phyloP scores from a whole-genome alignment of 306 rosid genomes.

The Albizia julibrissin region DNA sequence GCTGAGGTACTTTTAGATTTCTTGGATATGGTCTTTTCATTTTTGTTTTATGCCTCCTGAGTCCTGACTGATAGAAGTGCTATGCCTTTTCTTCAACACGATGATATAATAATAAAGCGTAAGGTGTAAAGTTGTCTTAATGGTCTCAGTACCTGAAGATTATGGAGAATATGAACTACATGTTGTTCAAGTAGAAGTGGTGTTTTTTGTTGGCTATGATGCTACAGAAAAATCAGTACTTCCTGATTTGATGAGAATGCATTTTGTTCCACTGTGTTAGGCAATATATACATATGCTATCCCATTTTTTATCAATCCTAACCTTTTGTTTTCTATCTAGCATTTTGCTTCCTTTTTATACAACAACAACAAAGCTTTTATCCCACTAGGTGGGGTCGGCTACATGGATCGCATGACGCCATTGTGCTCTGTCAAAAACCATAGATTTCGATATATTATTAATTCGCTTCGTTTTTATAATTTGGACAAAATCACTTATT shows the following conservation, averaged over 20 bases:
- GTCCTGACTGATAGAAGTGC: not conserved
- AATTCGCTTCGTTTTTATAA: not conserved
- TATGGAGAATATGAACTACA: not conserved
- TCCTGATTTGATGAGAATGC: not conserved
- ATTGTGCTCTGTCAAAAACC: too few relatives aligned
- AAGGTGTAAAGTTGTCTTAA: not conserved
- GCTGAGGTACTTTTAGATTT: conserved; percentile 55
- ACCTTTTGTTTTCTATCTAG: not conserved
- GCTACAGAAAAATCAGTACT: not conserved
- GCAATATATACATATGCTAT: not conserved
- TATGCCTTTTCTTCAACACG: not conserved
- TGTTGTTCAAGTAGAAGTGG: not conserved
- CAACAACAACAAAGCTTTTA: too few relatives aligned
- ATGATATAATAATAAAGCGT: not conserved
- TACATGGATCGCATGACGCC: too few relatives aligned
- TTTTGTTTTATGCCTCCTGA: conserved; percentile 9
- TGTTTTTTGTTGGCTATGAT: not conserved
- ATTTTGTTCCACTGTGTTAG: not conserved
- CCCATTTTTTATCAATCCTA: not conserved
- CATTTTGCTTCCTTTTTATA: not conserved
- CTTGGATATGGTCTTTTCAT: conserved; percentile 11
- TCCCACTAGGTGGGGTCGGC: too few relatives aligned
- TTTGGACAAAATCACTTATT: not conserved
- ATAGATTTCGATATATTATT: too few relatives aligned
- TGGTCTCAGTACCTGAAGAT: not conserved